Base-by-base conservation (phyloP, 257 asterid genomes). In the Craterostigma plantagineum region DNA sequence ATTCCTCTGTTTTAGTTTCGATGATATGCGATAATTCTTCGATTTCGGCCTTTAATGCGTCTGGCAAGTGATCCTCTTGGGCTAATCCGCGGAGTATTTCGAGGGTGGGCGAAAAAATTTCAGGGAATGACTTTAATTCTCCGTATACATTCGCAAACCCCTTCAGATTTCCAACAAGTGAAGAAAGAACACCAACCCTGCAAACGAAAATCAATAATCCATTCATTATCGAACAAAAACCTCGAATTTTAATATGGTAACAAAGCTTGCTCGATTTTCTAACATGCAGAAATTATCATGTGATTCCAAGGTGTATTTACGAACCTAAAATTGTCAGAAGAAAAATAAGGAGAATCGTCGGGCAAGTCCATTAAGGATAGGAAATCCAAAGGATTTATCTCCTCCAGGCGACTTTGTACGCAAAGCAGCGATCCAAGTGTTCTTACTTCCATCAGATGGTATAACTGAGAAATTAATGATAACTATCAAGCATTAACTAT, bases 361-460 rank as follows among this genome's bases (percentile, higher is more conserved):
- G 87, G 82, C 64, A 75, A 68, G 53, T 72, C 81, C 82, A 72
- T 60, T 49, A 83, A 35, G 44, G 4, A 57, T 30, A 76, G 63
- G 65, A 90, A 76, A 49, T 90, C 80, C 46, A 79, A 58, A 13
- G 73, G 37, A 35, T 53, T 52, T 36, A 83, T 70, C 51, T 69
- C 74, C 10, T 71, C 58, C 7, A 70, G 69, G 11, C 17, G 59
- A 53, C 62, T 72, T 63, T 58, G 62, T 35, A 83, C 55, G 30
- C 68, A 66, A 48, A 90, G 92, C 45, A 79, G 50, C 12, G 93
- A 79, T 46, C 63, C 52, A 15, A 67, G 61, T 37, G 74, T 50
- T 65, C 75, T 90, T 34, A 90, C 55, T 50, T 90, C 95, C 90
- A 76, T 64, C 34, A 90, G 81, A 67, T 61, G 87, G 51, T 61